Percentiles rank a stretch among this genome's conserved stretches.
Conservation (phyloP, 257 asterid species). For the Agastache rugosa region DNA sequence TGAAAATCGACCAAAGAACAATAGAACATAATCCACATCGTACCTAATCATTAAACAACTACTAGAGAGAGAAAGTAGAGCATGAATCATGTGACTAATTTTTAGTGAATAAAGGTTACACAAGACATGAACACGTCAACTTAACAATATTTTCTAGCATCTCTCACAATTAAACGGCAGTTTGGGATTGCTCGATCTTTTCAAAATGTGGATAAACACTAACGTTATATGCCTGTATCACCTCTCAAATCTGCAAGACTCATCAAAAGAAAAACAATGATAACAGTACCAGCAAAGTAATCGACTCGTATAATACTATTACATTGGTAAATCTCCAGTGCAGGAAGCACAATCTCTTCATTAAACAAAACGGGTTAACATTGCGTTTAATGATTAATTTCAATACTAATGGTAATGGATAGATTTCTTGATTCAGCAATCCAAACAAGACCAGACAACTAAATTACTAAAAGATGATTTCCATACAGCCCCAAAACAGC, state of each 20-base stretch:
- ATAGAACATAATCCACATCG: slow-evolving; percentile 5
- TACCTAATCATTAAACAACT: neutral
- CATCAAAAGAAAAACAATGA: neutral
- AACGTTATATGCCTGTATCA: neutral
- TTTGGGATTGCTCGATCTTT: neutral
- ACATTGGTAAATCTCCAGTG: neutral
- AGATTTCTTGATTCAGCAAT: neutral
- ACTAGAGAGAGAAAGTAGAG: neutral
- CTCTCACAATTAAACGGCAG: neutral
- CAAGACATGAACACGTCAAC: neutral
- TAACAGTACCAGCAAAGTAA: neutral
- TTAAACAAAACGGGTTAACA: neutral
- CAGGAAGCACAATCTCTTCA: neutral
- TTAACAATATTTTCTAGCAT: slow-evolving; percentile 14
- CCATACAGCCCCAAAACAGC: neutral
- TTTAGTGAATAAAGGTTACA: neutral
- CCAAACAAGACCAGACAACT: neutral
- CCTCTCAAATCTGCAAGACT: neutral
- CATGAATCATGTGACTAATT: neutral
- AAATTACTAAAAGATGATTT: slow-evolving; percentile 1
- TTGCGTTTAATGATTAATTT: neutral
- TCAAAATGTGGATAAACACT: neutral
- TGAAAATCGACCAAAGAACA: neutral
- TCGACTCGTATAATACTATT: neutral
- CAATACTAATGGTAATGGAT: slow-evolving; percentile 12